These are phyloP conservation scores for Astraeus odoratus DNA, from an alignment of 768 basidiomycete genomes.

Conservation along the genomic window DNA sequence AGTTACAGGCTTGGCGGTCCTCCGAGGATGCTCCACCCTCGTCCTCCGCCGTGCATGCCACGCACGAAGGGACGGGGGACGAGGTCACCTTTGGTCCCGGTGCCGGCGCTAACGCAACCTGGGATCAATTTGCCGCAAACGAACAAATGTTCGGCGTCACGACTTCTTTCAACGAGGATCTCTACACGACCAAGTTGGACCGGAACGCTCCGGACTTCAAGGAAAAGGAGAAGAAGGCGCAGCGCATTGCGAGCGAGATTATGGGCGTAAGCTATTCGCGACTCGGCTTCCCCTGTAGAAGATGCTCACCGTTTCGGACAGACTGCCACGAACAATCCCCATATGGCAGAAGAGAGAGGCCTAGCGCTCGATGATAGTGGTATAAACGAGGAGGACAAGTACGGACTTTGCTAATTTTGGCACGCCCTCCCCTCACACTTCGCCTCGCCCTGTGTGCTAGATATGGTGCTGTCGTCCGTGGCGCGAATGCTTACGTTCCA, in stretches of 20 bases:
- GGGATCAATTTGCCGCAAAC: slow-evolving; percentile 95
- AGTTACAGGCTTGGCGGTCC: slow-evolving; percentile 74
- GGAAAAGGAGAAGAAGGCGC: slow-evolving; percentile 83
- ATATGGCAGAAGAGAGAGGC: slow-evolving; percentile 85
- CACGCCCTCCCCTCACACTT: slow-evolving; percentile 8
- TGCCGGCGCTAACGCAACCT: slow-evolving; percentile 37
- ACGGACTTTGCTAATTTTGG: slow-evolving; percentile 22
- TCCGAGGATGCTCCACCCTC: slow-evolving; percentile 28
- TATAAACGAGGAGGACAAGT: slow-evolving; percentile 96
- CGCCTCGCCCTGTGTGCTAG: slow-evolving; percentile 36
- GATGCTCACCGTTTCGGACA: slow-evolving; percentile 24
- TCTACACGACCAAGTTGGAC: slow-evolving; percentile 93
- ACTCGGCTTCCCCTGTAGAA: slow-evolving; percentile 3
- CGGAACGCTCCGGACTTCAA: slow-evolving; percentile 78
- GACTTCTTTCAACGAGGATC: slow-evolving; percentile 87
- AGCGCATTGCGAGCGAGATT: slow-evolving; percentile 87
- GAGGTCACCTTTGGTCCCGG: slow-evolving; percentile 65
- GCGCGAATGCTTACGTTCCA: slow-evolving; percentile 87
- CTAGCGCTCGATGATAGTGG: slow-evolving; percentile 60
- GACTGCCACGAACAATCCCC: slow-evolving; percentile 65
- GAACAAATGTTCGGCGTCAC: slow-evolving; percentile 90
- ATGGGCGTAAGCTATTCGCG: slow-evolving; percentile 51
- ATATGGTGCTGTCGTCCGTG: slow-evolving; percentile 88
- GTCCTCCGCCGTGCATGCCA: slow-evolving; percentile 17
- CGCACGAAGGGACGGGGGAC: slow-evolving; percentile 38